These are phyloP conservation scores for Fagus sylvatica DNA, from an alignment of 306 rosid genomes.

Conservation along the genomic window DNA sequence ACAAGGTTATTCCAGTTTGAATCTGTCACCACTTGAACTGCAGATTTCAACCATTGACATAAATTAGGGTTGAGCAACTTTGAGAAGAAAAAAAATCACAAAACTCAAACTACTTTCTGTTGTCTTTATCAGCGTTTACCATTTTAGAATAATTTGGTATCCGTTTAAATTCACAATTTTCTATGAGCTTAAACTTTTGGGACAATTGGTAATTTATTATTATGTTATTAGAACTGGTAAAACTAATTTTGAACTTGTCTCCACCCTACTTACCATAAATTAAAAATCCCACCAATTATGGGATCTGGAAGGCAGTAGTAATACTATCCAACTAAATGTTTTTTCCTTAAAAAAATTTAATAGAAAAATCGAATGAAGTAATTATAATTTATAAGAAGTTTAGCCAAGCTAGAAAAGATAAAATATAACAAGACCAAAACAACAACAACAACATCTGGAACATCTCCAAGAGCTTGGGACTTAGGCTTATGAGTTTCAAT, in stretches of 20 bases:
- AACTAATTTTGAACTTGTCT: no score
- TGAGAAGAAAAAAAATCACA: not conserved
- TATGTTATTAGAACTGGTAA: no score
- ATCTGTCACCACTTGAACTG: slow-evolving; percentile 77
- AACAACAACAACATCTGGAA: not conserved
- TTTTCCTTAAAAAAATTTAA: not conserved
- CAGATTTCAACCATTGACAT: slow-evolving; percentile 19
- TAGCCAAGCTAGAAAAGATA: not conserved
- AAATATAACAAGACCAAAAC: not conserved
- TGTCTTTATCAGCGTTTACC: no score
- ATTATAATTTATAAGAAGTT: not conserved
- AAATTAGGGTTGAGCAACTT: not conserved
- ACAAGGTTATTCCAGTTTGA: slow-evolving; percentile 75
- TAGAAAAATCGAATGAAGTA: not conserved
- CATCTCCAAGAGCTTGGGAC: not conserved
- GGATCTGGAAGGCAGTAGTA: not conserved
- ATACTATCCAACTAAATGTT: not conserved
- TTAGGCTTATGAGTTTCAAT: not conserved
- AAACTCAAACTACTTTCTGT: not conserved
- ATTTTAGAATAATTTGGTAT: no score
- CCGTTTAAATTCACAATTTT: no score
- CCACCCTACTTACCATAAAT: no score
- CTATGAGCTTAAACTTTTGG: no score
- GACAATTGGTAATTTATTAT: no score
- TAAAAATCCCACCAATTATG: not conserved